Base-by-base conservation (phyloP, 2,329 filamentous ascomycete species). In the Cercospora sesami region DNA sequence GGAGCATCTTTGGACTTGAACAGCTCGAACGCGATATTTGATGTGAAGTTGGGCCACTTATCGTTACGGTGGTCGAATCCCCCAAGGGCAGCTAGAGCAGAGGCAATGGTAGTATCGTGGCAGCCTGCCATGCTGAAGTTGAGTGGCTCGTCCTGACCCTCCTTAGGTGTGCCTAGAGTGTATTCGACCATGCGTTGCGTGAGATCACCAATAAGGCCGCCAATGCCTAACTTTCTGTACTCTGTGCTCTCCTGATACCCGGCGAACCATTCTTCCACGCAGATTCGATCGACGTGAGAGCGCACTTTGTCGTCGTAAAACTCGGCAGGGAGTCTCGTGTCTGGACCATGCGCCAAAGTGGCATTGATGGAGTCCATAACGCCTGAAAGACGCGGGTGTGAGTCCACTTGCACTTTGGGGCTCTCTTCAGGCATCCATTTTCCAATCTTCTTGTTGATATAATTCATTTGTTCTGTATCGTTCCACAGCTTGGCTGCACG, bases 281-380 rank as follows among this genome's bases (percentile, higher is more conserved):
- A 88, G 67, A 97, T 88, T 39, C 84, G 83, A 66, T 91, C 88
- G 66, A 95, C 87, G 69, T 93, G 90, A 3, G 84, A 83, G 60
- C 88, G 85, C 4, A 86, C 88, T 75, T 89, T 90, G 18, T 85
- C 78, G 76, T 97, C 93, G 80, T 98, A 98, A 79, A 99, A 98
- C 70, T 93, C 91, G 9, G 85, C 83, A 0, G 95, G 95, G 2
- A 98, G 85, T 57, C 86, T 88, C 0, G 94, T 97, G 10, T 86
- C 86, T 0, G 91, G 87, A 0, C 92, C 92, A 78, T 98, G 95
- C 2, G 94, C 94, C 12, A 91, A 84, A 0, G 93, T 96, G 6
- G 92, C 88, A 77, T 97, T 98, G 76, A 98, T 86, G 0, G 92
- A 95, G 80, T 99, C 95, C 91, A 96, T 93, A 75, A 99, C 90